These are phyloP conservation scores for Pyrenochaeta sp. DNA, from an alignment of 2,329 filamentous ascomycete genomes.

Conservation along the genomic window DNA sequence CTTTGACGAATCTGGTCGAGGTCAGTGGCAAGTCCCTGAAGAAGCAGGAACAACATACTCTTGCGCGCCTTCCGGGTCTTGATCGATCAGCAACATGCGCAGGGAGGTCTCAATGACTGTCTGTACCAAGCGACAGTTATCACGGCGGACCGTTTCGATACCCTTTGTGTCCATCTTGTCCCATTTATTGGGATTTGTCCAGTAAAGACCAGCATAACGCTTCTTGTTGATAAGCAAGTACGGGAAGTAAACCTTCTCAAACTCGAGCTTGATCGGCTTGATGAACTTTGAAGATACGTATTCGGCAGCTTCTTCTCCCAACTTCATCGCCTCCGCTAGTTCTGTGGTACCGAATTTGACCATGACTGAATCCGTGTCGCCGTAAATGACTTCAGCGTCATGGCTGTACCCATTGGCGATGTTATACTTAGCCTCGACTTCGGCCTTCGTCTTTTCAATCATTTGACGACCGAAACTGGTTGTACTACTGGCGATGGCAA, in stretches of 20 bases:
- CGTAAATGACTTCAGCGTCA: conserved; percentile 96
- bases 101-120: conserved; percentile 97
- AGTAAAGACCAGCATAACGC: conserved; percentile 96
- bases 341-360: conserved; percentile 96
- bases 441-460: conserved; percentile 98
- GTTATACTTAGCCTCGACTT: conserved; percentile 88
- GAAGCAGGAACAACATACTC: conserved; percentile 68
- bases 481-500: conserved; percentile 94
- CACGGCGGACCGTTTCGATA: conserved; percentile 96
- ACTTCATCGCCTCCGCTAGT: conserved; percentile 86
- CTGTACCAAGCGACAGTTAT: conserved; percentile 95
- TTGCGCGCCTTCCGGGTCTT: conserved; percentile 88
- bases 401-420: conserved; percentile 95
- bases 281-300: conserved; percentile 92
- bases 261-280: conserved; percentile 98
- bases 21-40: conserved; percentile 49
- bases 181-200: conserved; percentile 92
- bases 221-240: conserved; percentile 99
- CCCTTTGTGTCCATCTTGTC: conserved; percentile 99
- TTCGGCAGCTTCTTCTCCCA: conserved; percentile 90
- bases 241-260: conserved; percentile 98
- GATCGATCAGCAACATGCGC: conserved; percentile 93
- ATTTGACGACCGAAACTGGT: conserved; percentile 97
- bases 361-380: conserved; percentile 99
- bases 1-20: conserved; percentile 82